Percentiles rank a stretch among this genome's conserved stretches.
These are phyloP conservation scores for Solanum lignicaule DNA, from an alignment of 257 asterid species.

Conservation along the genomic window DNA sequence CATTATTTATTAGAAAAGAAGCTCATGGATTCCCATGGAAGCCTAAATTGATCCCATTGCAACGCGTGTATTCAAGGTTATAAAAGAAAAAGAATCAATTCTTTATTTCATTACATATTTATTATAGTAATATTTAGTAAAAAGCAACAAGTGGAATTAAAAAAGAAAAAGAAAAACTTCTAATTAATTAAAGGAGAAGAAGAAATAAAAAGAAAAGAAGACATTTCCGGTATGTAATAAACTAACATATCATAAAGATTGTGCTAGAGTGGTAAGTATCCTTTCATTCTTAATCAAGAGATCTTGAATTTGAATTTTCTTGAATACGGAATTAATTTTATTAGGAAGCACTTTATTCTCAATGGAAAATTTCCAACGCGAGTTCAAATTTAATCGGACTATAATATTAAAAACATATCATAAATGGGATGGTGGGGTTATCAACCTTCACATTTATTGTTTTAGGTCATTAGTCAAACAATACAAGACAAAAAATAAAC, in stretches of 20 bases:
- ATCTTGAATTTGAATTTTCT: rapidly evolving
- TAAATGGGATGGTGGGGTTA: slow-evolving; percentile 24
- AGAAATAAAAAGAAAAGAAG: neutral
- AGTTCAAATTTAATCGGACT: too few relatives aligned
- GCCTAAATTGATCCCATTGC: neutral
- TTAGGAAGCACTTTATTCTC: too few relatives aligned
- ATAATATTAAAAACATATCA: slow-evolving; percentile 2
- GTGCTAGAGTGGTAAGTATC: too few relatives aligned
- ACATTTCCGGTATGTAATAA: slow-evolving; percentile 3
- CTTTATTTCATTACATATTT: neutral
- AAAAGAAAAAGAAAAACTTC: neutral
- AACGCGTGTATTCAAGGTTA: neutral
- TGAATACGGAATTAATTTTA: too few relatives aligned
- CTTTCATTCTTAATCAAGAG: too few relatives aligned
- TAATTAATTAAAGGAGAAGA: neutral
- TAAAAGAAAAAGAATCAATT: neutral
- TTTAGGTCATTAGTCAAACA: slow-evolving; percentile 29
- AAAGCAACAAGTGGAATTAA: neutral
- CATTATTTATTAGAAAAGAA: neutral
- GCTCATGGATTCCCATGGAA: neutral
- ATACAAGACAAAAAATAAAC: neutral
- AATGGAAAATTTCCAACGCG: rapidly evolving
- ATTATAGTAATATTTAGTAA: neutral
- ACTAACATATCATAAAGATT: too few relatives aligned
- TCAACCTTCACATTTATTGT: slow-evolving; percentile 12